phyloP scores from a whole-genome alignment of 1,139 yeast genomes.

The Lodderomyces parapsilosis region DNA sequence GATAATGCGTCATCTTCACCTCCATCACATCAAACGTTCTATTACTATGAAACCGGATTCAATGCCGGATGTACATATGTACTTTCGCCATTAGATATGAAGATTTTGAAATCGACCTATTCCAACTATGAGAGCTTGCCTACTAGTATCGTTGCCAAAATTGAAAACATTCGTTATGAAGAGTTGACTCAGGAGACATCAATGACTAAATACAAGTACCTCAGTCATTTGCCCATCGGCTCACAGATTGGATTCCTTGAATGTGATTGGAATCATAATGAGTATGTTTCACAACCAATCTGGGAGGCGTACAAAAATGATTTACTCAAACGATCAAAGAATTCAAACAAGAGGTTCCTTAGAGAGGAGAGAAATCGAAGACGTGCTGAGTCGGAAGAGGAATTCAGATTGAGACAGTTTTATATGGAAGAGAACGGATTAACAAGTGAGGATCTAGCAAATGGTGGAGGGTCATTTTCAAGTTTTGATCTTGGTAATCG shows the following conservation, averaged over 20 bases:
- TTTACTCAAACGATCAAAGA: conserved; percentile 57
- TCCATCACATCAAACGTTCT: conserved; percentile 16
- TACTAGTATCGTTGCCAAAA: conserved; percentile 52
- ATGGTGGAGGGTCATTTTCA: neutral
- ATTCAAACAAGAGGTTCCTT: conserved; percentile 50
- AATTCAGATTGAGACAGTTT: conserved; percentile 54
- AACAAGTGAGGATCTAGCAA: conserved; percentile 1
- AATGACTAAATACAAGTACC: conserved; percentile 64
- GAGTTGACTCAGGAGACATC: conserved; percentile 56
- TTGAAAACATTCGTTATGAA: conserved; percentile 69
- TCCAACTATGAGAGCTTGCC: conserved; percentile 68
- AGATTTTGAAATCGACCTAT: conserved; percentile 64
- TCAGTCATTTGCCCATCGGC: conserved; percentile 82
- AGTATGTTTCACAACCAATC: conserved; percentile 44
- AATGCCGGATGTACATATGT: conserved; percentile 65
- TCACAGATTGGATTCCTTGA: conserved; percentile 83
- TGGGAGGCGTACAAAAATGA: conserved; percentile 59
- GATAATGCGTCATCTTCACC: neutral
- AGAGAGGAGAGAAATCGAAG: conserved; percentile 66
- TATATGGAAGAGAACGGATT: conserved; percentile 54
- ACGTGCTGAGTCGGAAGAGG: conserved; percentile 62
- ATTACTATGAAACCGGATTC: conserved; percentile 69
- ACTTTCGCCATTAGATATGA: conserved; percentile 75
- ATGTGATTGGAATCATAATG: conserved; percentile 69
- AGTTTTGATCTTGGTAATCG: conserved; percentile 14